Evolutionary conservation across 768 basidiomycete genomes (phyloP), one percentile per base, ranked within the genome.

Genomic region (Termitomyces sp.): DNA sequence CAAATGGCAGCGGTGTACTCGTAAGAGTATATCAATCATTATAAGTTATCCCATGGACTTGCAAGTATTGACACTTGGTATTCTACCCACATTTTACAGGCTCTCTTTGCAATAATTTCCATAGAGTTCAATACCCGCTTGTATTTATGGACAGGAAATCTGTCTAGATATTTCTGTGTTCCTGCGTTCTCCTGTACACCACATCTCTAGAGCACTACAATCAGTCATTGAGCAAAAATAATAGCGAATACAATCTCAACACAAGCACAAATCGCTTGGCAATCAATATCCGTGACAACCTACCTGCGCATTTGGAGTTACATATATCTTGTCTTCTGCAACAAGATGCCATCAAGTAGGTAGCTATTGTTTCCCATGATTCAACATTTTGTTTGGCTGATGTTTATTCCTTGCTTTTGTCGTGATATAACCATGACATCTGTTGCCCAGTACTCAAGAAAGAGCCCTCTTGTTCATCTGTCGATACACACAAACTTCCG

Each of bases 51-150:
- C 38, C 46, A 57, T 46, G 49, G 49, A 50, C 47, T 53, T 33
- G 56, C 47, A 54, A 56, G 47, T 55, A 58, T 64, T n/a, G 56
- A 49, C 60, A 55, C 44, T 58, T 40, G 12, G 10, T 60, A 61
- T 51, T 58, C 56, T 60, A 61, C 57, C 20, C 56, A 58, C 51
- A 62, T 63, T 43, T 61, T 57, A 60, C 58, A 18, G 50, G 36
- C 14, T 20, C 13, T 30, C 43, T 32, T 59, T 51, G 54, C 61
- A 61, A 52, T 57, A 44, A 51, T 46, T 26, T 32, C 18, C 20
- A 62, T 59, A 64, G 61, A 60, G 54, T 62, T 56, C 57, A 56
- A 59, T 56, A 56, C 57, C 65, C 55, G 13, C 20, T 55, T 53
- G 56, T 51, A 36, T 50, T 38, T 58, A 50, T 32, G 55, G 44